Conservation (phyloP, 441 rosid species). For the Gossypium schwendimanii region DNA sequence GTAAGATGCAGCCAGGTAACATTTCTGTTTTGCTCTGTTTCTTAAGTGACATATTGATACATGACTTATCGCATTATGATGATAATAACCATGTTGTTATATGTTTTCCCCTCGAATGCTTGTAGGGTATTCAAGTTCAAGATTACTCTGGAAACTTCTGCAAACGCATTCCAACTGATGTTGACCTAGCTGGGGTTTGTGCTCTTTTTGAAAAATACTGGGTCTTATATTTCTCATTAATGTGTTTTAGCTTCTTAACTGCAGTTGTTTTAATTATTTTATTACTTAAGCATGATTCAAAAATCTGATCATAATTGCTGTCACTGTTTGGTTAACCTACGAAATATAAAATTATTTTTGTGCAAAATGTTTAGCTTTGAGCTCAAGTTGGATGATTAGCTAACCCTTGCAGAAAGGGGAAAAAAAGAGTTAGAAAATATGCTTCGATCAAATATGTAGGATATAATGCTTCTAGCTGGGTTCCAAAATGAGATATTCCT, state of each 20-base stretch:
- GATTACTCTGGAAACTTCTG: conserved; percentile 95
- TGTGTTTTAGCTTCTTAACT: neutral
- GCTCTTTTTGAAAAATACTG: conserved; percentile 3
- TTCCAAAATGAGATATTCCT: neutral
- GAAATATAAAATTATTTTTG: neutral
- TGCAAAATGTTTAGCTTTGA: neutral
- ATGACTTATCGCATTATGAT: neutral
- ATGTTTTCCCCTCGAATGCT: conserved; percentile 2
- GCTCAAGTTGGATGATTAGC: neutral
- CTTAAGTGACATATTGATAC: neutral
- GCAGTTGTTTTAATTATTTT: neutral
- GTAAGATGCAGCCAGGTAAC: conserved; percentile 96
- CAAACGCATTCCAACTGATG: conserved; percentile 88
- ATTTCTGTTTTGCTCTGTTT: conserved; percentile 14
- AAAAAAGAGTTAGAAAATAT: neutral
- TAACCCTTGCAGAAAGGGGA: neutral
- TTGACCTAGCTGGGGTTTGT: conserved; percentile 77
- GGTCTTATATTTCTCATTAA: neutral
- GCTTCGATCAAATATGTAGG: neutral
- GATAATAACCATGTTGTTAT: neutral
- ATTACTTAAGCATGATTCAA: conserved; percentile 2
- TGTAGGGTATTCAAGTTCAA: conserved; percentile 96
- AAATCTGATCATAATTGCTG: neutral
- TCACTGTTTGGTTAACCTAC: neutral
- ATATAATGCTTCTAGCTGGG: neutral